Evolutionary conservation across 192 early-diverging fungal species (phyloP).

Genomic region (Chytriomyces sp.): DNA sequence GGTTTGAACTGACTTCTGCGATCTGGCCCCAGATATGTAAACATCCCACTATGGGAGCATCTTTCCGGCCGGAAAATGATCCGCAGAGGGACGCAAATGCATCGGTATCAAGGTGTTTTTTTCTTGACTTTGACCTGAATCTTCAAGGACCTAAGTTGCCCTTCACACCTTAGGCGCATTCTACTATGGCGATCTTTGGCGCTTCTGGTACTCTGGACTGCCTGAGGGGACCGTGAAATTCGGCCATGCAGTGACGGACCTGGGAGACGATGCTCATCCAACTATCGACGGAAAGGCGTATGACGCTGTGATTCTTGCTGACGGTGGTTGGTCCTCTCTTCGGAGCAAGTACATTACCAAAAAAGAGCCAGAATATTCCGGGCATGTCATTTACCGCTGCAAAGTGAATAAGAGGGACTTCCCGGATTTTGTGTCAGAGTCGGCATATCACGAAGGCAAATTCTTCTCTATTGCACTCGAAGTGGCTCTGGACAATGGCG

Average conservation of each 20-base stretch:
- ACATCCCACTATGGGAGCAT: background rate
- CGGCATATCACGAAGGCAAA: background rate
- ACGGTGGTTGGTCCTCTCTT: background rate
- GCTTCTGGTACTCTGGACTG: background rate
- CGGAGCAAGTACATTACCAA: background rate
- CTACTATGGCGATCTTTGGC: background rate
- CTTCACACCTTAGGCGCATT: no score
- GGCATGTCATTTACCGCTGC: background rate
- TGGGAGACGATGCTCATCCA: background rate
- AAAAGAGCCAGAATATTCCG: background rate
- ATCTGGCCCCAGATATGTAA: background rate
- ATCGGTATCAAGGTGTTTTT: no score
- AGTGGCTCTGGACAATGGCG: background rate
- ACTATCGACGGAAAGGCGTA: background rate
- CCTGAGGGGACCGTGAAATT: background rate
- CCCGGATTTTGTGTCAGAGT: background rate
- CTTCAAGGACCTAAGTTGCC: no score
- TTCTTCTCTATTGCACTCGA: background rate
- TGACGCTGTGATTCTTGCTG: background rate
- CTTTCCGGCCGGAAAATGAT: background rate
- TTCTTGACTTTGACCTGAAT: no score
- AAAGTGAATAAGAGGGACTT: background rate
- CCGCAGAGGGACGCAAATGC: background rate
- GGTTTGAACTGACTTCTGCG: no score
- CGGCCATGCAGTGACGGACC: background rate